These are phyloP conservation scores for Acanthamoeba sp. DNA, from an alignment of 208 protist genomes.

Conservation along the genomic window DNA sequence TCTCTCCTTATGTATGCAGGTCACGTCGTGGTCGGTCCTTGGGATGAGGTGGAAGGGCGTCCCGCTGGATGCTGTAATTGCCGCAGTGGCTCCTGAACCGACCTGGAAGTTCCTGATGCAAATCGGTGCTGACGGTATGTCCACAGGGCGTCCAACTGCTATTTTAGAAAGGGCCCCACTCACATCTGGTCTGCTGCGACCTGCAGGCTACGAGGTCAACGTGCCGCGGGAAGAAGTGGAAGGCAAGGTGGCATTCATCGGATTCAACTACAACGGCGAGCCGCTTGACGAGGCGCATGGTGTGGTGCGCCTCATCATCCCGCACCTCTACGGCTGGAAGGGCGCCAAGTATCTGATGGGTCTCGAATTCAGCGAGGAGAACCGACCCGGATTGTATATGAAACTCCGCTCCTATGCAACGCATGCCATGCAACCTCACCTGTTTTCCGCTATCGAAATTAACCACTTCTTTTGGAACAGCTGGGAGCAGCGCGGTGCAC, in stretches of 20 bases:
- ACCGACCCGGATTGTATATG: background rate
- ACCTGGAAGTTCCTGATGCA: background rate
- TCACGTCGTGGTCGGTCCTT: background rate
- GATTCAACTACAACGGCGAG: conserved; percentile 25
- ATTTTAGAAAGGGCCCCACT: too few relatives aligned
- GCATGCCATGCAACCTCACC: too few relatives aligned
- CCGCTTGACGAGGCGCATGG: conserved; percentile 5
- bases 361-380: background rate
- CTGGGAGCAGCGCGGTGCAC: background rate
- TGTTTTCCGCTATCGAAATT: too few relatives aligned
- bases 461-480: too few relatives aligned
- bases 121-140: background rate
- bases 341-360: conserved; percentile 19
- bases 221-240: conserved; percentile 12
- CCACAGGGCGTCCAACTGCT: background rate
- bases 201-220: conserved; percentile 15
- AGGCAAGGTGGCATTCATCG: conserved; percentile 25
- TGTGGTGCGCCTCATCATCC: background rate
- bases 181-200: background rate
- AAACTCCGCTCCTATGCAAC: too few relatives aligned
- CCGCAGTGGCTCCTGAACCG: background rate
- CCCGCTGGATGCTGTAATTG: background rate
- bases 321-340: conserved; percentile 30
- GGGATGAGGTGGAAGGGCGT: conserved; percentile 18
- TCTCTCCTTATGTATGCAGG: background rate